A percentile compares a stretch with the other conserved stretches of the same genome.
phyloP scores from a whole-genome alignment of 371 early-diverging fungal genomes.

The Mortierella sp. region DNA sequence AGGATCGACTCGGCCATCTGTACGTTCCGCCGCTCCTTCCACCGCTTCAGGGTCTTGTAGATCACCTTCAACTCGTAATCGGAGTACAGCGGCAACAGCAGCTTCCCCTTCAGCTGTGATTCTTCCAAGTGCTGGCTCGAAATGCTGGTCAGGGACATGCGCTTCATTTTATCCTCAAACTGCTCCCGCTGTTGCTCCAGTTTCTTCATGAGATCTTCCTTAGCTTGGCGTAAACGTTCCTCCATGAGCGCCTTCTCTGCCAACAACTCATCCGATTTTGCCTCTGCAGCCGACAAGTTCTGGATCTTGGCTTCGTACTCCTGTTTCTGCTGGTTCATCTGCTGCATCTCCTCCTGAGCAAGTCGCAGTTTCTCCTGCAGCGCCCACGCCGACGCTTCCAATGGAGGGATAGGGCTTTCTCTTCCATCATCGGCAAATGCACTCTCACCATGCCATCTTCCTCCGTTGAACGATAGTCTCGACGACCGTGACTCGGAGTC shows the following conservation, averaged over 20 bases:
- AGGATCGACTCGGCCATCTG: slow-evolving; percentile 79
- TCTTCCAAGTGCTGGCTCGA: slow-evolving; percentile 36
- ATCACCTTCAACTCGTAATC: slow-evolving; percentile 64
- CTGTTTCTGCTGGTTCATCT: slow-evolving; percentile 63
- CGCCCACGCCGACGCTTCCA: slow-evolving; percentile 43
- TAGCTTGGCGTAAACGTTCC: slow-evolving; percentile 57
- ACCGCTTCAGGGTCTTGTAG: slow-evolving; percentile 60
- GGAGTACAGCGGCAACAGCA: slow-evolving; percentile 51
- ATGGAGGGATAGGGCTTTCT: slow-evolving; percentile 28
- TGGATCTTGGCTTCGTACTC: slow-evolving; percentile 70
- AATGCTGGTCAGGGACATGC: slow-evolving; percentile 49
- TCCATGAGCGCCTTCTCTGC: slow-evolving; percentile 55
- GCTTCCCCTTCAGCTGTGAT: slow-evolving; percentile 41
- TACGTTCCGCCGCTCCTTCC: slow-evolving; percentile 75
- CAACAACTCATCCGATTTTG: slow-evolving; percentile 57
- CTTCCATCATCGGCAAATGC: slow-evolving; percentile 25
- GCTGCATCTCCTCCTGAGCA: slow-evolving; percentile 67
- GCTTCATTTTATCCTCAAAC: slow-evolving; percentile 65
- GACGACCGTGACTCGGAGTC: slow-evolving; percentile 60
- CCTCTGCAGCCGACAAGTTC: slow-evolving; percentile 59
- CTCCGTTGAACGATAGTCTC: slow-evolving; percentile 31
- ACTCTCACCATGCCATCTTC: slow-evolving; percentile 46
- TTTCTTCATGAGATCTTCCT: slow-evolving; percentile 63
- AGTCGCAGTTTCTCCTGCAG: slow-evolving; percentile 64
- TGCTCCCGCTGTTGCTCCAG: slow-evolving; percentile 60